These are phyloP conservation scores for Casaregolazyma suthepensis DNA, from an alignment of 1,139 yeast genomes.

Conservation along the genomic window DNA sequence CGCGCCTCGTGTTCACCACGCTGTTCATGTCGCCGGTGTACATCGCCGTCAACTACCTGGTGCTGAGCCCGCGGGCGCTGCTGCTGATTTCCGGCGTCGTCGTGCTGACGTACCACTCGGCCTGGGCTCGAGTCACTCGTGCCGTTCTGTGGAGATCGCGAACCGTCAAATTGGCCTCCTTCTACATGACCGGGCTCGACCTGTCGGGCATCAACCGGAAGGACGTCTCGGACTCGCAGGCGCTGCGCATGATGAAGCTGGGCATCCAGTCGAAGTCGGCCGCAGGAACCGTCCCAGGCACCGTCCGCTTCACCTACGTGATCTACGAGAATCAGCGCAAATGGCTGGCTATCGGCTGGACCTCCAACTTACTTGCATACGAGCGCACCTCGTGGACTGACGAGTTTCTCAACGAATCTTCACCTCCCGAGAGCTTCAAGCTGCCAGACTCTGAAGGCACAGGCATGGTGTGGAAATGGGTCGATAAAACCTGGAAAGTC, in stretches of 20 bases:
- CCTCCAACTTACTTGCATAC: conserved; percentile 79
- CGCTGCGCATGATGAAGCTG: conserved; percentile 29
- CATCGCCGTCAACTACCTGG: conserved; percentile 57
- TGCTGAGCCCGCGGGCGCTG: conserved; percentile 67
- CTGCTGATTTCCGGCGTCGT: conserved; percentile 56
- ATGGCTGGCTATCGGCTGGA: conserved; percentile 99
- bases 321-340: conserved; percentile 94
- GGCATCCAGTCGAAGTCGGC: conserved; percentile 50
- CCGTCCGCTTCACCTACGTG: conserved; percentile 84
- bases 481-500: conserved; percentile 83
- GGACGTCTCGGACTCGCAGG: conserved; percentile 20
- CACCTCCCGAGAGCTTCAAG: conserved; percentile 67
- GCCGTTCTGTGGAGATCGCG: conserved; percentile 79
- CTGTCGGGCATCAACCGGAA: conserved; percentile 49
- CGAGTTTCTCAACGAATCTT: conserved; percentile 82
- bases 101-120: conserved; percentile 76
- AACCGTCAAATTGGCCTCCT: conserved; percentile 59
- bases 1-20: conserved; percentile 74
- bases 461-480: conserved; percentile 90
- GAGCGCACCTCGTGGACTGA: conserved; percentile 98
- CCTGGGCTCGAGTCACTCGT: conserved; percentile 75
- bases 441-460: conserved; percentile 69
- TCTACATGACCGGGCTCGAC: conserved; percentile 83
- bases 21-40: conserved; percentile 81
- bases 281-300: conserved; percentile 36